These are phyloP conservation scores for Adansonia gregorii DNA, from an alignment of 441 rosid genomes.

Conservation along the genomic window DNA sequence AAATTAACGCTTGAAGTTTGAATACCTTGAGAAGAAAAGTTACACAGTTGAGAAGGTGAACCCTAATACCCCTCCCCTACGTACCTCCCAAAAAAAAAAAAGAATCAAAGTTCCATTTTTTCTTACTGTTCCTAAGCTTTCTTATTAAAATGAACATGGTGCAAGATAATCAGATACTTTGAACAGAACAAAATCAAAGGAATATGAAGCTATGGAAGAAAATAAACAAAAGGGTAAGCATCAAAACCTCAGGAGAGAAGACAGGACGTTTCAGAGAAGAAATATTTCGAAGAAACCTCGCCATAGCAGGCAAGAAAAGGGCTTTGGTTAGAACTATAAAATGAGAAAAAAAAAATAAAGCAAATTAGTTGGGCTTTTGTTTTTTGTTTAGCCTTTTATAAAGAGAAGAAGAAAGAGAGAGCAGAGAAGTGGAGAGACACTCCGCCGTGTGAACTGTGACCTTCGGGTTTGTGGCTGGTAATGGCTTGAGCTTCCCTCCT, in stretches of 20 bases:
- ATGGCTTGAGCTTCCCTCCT: slow-evolving; percentile 11
- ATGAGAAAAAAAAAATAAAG: slow-evolving; percentile 4
- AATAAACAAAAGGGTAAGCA: slow-evolving; percentile 15
- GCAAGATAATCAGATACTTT: not conserved
- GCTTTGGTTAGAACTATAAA: not conserved
- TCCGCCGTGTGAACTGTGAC: slow-evolving; percentile 15
- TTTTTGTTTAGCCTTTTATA: not conserved
- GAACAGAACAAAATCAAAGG: not conserved
- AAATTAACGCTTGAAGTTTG: not conserved
- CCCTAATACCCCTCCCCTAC: slow-evolving; percentile 49
- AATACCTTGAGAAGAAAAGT: slow-evolving; percentile 72
- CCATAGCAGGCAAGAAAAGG: slow-evolving; percentile 46
- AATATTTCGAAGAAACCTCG: slow-evolving; percentile 63
- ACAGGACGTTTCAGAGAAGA: slow-evolving; percentile 53
- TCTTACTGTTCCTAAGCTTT: not conserved
- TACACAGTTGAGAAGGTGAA: slow-evolving; percentile 49
- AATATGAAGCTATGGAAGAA: not conserved
- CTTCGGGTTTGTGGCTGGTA: not conserved
- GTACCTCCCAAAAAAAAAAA: slow-evolving; percentile 44
- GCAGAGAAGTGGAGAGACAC: slow-evolving; percentile 11
- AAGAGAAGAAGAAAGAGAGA: slow-evolving; percentile 8
- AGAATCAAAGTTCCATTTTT: not conserved
- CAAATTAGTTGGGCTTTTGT: slow-evolving; percentile 5
- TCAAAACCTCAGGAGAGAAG: slow-evolving; percentile 50
- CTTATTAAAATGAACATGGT: not conserved